Conservation (phyloP, 441 rosid species). For the Erodium trifolium region DNA sequence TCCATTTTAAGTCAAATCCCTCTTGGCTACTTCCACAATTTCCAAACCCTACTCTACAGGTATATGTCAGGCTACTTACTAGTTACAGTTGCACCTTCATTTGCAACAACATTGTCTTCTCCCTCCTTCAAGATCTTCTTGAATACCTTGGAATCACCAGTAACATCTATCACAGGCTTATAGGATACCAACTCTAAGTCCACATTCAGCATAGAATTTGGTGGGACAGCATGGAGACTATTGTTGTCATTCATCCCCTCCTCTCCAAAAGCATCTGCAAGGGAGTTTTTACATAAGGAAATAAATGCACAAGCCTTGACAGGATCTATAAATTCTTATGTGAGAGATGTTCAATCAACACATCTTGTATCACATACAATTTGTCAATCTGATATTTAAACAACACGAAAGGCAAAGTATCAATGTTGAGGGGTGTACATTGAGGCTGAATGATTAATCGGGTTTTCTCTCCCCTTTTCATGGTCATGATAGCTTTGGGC, state of each 20-base stretch:
- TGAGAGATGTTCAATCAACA: neutral
- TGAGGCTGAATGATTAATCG: conserved; percentile 44
- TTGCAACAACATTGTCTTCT: conserved; percentile 30
- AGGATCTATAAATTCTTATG: neutral
- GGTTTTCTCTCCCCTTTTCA: conserved; percentile 48
- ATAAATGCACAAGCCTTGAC: neutral
- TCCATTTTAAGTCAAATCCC: neutral
- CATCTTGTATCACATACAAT: neutral
- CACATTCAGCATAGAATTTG: conserved; percentile 33
- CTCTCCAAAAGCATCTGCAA: conserved; percentile 48
- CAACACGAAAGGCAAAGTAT: neutral
- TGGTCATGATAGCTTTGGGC: conserved; percentile 38
- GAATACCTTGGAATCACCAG: conserved; percentile 44
- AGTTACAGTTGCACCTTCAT: conserved; percentile 50
- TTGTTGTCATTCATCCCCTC: conserved; percentile 24
- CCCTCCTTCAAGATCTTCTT: conserved; percentile 58
- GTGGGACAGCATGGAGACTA: conserved; percentile 27
- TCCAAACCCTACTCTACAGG: conserved; percentile 8
- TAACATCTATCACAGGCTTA: conserved; percentile 48
- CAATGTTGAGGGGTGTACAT: conserved; percentile 26
- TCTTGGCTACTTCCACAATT: neutral
- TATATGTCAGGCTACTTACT: conserved; percentile 28
- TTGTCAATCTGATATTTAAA: neutral
- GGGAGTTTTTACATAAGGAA: conserved; percentile 6
- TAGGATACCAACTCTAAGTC: conserved; percentile 45